Conservation (phyloP, 805 yeast genomes). For the Yamadazyma olivae region DNA sequence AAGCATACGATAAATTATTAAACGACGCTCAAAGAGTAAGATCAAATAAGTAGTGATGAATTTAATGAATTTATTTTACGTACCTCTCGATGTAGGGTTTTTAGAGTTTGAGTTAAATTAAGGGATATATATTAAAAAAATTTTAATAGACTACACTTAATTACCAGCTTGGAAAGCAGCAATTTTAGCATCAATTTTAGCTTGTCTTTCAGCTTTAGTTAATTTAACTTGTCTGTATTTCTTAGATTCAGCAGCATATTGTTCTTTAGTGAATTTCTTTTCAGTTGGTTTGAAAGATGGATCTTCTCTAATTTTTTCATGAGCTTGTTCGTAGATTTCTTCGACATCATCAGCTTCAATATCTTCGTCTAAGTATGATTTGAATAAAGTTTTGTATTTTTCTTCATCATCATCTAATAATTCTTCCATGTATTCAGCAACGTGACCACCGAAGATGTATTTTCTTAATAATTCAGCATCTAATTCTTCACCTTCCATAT, state of each 20-base stretch:
- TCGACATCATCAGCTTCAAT: slow-evolving; percentile 95
- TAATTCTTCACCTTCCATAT: slow-evolving; percentile 96
- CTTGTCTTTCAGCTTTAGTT: slow-evolving; percentile 88
- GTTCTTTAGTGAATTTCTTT: slow-evolving; percentile 94
- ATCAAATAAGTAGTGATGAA: slow-evolving; percentile 31
- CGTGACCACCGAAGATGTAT: slow-evolving; percentile 99
- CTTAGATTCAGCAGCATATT: slow-evolving; percentile 95
- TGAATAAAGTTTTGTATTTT: slow-evolving; percentile 95
- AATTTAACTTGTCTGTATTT: slow-evolving; percentile 87
- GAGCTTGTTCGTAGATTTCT: slow-evolving; percentile 94
- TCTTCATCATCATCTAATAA: slow-evolving; percentile 99
- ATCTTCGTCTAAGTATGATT: slow-evolving; percentile 94
- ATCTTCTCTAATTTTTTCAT: slow-evolving; percentile 93
- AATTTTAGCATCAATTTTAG: slow-evolving; percentile 88
- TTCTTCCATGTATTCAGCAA: slow-evolving; percentile 99
- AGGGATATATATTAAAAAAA: slow-evolving; percentile 1
- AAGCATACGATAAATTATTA: slow-evolving; percentile 67
- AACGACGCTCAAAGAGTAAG: slow-evolving; percentile 66
- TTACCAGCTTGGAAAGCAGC: slow-evolving; percentile 74
- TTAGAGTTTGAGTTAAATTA: background rate
- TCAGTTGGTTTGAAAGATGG: slow-evolving; percentile 87
- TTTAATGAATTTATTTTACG: background rate
- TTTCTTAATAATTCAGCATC: slow-evolving; percentile 97
- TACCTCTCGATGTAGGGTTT: background rate
- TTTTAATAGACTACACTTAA: slow-evolving; percentile 17